Evolutionary conservation across 83 land plant genomes (phyloP).

Genomic region (Picea engelmannii): DNA sequence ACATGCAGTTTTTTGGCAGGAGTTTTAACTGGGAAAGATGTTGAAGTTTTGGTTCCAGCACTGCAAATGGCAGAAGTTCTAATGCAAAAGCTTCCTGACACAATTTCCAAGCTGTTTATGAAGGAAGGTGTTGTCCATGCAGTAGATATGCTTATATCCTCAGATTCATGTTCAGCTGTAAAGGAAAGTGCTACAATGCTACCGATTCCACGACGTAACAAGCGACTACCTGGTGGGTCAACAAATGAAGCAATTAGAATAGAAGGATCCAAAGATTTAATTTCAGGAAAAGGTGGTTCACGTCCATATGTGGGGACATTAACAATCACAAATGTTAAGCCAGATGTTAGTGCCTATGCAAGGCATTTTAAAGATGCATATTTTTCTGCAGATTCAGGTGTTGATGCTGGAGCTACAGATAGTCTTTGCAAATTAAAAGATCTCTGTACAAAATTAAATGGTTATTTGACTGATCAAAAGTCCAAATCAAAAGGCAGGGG

Average conservation of each 20-base stretch:
- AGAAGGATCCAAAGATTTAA: slow-evolving; percentile 8
- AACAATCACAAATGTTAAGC: slow-evolving; percentile 17
- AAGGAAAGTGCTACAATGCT: slow-evolving; percentile 1
- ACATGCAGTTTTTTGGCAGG: slow-evolving; percentile 44
- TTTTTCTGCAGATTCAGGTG: slow-evolving; percentile 35
- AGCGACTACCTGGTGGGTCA: too few relatives aligned
- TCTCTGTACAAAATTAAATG: slow-evolving; percentile 35
- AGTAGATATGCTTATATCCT: slow-evolving; percentile 23
- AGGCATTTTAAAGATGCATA: slow-evolving; percentile 35
- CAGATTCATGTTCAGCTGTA: slow-evolving; percentile 8
- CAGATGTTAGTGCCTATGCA: slow-evolving; percentile 25
- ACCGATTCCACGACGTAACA: not conserved
- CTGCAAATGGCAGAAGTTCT: slow-evolving; percentile 52
- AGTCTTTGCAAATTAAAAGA: slow-evolving; percentile 38
- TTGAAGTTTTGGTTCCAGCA: slow-evolving; percentile 34
- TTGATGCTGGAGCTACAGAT: slow-evolving; percentile 26
- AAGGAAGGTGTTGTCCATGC: slow-evolving; percentile 68
- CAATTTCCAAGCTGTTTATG: slow-evolving; percentile 42
- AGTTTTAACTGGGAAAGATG: slow-evolving; percentile 44
- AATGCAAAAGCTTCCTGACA: slow-evolving; percentile 51
- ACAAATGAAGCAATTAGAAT: not conserved
- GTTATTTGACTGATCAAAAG: not conserved
- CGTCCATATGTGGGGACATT: not conserved
- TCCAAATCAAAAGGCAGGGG: slow-evolving; percentile 45
- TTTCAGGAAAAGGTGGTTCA: not conserved